Conservation (phyloP, 441 rosid genomes). For the Hypseocharis bilobata region DNA sequence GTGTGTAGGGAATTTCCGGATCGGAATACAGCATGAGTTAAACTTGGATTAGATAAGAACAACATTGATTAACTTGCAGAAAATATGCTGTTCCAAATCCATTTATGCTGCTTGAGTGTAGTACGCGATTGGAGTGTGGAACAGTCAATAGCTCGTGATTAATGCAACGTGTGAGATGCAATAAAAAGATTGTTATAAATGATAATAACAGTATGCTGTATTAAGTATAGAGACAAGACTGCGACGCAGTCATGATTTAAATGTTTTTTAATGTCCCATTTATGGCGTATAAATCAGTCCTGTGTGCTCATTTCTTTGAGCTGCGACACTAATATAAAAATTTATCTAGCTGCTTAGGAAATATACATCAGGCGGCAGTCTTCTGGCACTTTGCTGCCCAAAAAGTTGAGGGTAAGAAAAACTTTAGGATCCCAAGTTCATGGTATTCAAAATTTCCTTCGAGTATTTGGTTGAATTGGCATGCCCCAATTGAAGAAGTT, state of each 20-base stretch:
- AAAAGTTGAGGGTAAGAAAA: too few relatives aligned
- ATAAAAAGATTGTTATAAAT: neutral
- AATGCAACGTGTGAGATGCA: neutral
- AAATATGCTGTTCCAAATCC: neutral
- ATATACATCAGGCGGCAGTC: neutral
- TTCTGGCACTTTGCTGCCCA: slow-evolving; percentile 9
- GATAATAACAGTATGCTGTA: neutral
- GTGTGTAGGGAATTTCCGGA: neutral
- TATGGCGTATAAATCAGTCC: neutral
- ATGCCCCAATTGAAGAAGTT: slow-evolving; percentile 3
- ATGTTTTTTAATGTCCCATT: neutral
- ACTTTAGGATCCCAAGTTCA: neutral
- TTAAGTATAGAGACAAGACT: neutral
- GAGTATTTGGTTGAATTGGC: slow-evolving; percentile 1
- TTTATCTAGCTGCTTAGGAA: slow-evolving; percentile 1
- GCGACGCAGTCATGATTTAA: neutral
- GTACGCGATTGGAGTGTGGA: neutral
- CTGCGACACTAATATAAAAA: neutral
- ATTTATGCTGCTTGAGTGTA: neutral
- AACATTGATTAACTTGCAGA: slow-evolving; percentile 1
- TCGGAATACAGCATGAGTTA: neutral
- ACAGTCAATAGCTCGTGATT: neutral
- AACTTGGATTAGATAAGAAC: neutral
- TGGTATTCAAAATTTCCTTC: neutral
- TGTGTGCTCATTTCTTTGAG: neutral